Evolutionary conservation across 805 yeast species (phyloP), one percentile per base, ranked within the genome.

Genomic region (Debaryomyces hansenii): DNA sequence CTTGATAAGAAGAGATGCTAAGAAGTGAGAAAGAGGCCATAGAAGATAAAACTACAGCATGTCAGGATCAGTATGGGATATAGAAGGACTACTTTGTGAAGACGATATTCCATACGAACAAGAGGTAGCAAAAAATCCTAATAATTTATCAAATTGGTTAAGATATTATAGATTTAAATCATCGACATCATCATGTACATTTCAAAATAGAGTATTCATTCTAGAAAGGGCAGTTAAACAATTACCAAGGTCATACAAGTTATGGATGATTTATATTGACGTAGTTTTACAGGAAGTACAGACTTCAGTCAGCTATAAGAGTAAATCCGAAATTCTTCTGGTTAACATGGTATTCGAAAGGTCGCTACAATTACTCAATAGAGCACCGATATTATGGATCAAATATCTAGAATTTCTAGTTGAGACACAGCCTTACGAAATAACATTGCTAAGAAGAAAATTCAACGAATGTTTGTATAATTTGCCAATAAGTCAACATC

Each of bases 191-290:
- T 40, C 56, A 45, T 40, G 47, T 48, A 20, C 55, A 31, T 44
- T 65, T 55, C 63, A 58, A 53, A 61, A 67, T 21, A 68, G 70
- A 46, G 53, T 81, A 5, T 80, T 77, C 45, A 68, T 85, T 1
- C 57, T 77, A 44, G 76, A 72, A 47, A 60, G 94, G 57, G 84
- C 87, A 0, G 73, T 78, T 12, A 51, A 54, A 7, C 55, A 60
- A 9, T 55, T 80, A 11, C 70, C 69, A 6, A 59, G 77, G 42
- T 77, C 82, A 2, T 74, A 74, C 50, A 75, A 78, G 51, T 56
- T 85, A 20, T 85, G 90, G 90, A 62, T 64, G 46, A 36, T 60
- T 8, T 82, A 80, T 52, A 51, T 82, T 20, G 73, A 72, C 18
- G 51, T 76, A 20, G 59, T 84, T 20, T 50, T 69, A 0, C 60